A percentile compares a stretch with the other conserved stretches of the same genome.
phyloP scores from a whole-genome alignment of 2,329 filamentous ascomycete genomes.

The Sphaceloma murrayae region DNA sequence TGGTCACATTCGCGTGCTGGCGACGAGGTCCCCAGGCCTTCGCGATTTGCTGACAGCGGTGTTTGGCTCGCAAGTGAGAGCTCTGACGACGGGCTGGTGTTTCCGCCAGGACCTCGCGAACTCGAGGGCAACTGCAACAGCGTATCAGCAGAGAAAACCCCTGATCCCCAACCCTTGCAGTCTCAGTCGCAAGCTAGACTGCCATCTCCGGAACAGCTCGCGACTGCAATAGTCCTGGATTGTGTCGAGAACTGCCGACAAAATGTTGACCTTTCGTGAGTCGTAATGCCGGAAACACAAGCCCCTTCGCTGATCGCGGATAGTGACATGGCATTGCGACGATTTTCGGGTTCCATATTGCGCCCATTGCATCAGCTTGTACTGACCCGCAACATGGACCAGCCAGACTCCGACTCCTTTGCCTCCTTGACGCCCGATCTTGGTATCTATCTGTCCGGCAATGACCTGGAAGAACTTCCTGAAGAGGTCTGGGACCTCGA shows the following conservation, averaged over 20 bases:
- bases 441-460: constrained; percentile 53
- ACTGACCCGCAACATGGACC: constrained; percentile 23
- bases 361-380: constrained; percentile 42
- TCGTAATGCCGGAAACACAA: too few relatives aligned
- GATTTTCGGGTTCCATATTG: constrained; percentile 49
- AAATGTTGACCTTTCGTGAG: constrained; percentile 53
- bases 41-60: constrained; percentile 47
- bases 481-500: constrained; percentile 52
- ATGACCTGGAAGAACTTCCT: constrained; percentile 49
- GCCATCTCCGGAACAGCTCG: constrained; percentile 19
- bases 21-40: neutral
- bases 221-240: constrained; percentile 22
- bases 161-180: too few relatives aligned
- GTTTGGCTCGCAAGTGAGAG: constrained; percentile 58
- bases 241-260: constrained; percentile 48
- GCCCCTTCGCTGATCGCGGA: neutral
- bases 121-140: too few relatives aligned
- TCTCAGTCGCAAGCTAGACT: too few relatives aligned
- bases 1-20: constrained; percentile 46
- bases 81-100: constrained; percentile 29
- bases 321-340: constrained; percentile 37
- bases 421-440: constrained; percentile 50
- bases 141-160: too few relatives aligned
- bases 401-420: constrained; percentile 42
- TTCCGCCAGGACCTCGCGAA: neutral